A percentile compares a stretch with the other conserved stretches of the same genome.
phyloP scores from a whole-genome alignment of 2,329 filamentous ascomycete species.

The Epichloe aotearoae region DNA sequence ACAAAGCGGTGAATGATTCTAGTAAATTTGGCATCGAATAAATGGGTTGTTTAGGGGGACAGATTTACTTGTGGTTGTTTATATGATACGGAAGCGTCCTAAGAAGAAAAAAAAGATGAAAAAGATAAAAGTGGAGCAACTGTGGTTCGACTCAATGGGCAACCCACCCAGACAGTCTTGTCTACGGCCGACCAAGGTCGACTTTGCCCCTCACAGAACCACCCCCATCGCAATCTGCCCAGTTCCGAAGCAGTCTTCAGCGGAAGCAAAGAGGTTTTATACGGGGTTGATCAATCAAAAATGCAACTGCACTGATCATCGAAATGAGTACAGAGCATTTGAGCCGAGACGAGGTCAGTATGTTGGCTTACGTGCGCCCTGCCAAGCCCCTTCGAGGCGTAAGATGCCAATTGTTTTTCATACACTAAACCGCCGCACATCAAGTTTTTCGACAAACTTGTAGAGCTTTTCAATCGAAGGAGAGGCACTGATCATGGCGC shows the following conservation, averaged over 20 bases:
- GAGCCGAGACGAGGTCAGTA: constrained; percentile 26
- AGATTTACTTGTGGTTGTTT: too few relatives aligned
- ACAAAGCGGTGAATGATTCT: too few relatives aligned
- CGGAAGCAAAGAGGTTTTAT: neutral
- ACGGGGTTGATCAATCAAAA: too few relatives aligned
- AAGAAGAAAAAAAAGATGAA: neutral
- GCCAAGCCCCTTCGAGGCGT: neutral
- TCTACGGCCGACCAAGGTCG: too few relatives aligned
- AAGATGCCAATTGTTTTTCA: neutral
- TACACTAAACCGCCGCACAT: neutral
- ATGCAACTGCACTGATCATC: too few relatives aligned
- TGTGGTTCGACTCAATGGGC: neutral
- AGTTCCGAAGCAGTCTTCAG: neutral
- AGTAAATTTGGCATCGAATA: too few relatives aligned
- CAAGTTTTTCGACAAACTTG: constrained; percentile 60
- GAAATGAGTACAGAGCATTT: constrained; percentile 18
- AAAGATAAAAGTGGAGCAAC: neutral
- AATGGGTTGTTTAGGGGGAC: too few relatives aligned
- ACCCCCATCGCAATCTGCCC: neutral
- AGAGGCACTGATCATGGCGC: constrained; percentile 60
- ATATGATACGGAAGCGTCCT: neutral
- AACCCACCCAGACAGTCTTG: neutral
- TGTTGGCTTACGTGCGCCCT: neutral
- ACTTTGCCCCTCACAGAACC: neutral
- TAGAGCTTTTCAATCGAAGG: constrained; percentile 52